phyloP scores from a whole-genome alignment of 768 basidiomycete genomes.

The Russula sp. region DNA sequence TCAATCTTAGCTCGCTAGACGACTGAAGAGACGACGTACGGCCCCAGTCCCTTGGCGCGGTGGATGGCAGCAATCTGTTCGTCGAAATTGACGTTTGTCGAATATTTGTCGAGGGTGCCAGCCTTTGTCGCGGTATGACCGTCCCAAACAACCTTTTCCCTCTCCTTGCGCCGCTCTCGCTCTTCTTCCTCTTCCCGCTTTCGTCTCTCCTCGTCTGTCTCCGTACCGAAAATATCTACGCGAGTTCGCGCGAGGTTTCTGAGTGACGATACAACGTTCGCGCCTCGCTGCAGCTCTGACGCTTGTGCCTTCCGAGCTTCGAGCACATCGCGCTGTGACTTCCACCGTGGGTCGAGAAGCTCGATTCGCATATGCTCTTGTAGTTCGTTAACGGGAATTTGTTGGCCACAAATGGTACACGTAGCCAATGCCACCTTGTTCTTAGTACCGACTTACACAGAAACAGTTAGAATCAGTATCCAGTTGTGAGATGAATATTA shows the following conservation, averaged over 20 bases:
- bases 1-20: conserved; percentile 18
- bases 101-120: conserved; percentile 89
- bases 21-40: conserved; percentile 49
- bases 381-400: conserved; percentile 92
- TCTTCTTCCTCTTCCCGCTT: conserved; percentile 87
- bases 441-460: conserved; percentile 60
- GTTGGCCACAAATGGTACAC: conserved; percentile 93
- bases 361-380: conserved; percentile 99
- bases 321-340: conserved; percentile 85
- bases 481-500: conserved; percentile 24
- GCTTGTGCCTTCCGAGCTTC: conserved; percentile 90
- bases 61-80: conserved; percentile 98
- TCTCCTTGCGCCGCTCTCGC: conserved; percentile 73
- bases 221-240: conserved; percentile 95
- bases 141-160: conserved; percentile 97
- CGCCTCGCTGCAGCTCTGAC: conserved; percentile 82
- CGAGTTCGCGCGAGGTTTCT: conserved; percentile 92
- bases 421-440: conserved; percentile 73
- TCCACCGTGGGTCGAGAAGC: conserved; percentile 95
- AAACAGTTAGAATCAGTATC: conserved; percentile 13
- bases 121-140: conserved; percentile 95
- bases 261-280: conserved; percentile 91
- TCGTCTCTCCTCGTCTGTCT: conserved; percentile 86
- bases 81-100: conserved; percentile 90
- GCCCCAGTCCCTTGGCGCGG: conserved; percentile 85